Base-by-base conservation (phyloP, 2,329 filamentous ascomycete genomes). In the Talaromyces marneffei region DNA sequence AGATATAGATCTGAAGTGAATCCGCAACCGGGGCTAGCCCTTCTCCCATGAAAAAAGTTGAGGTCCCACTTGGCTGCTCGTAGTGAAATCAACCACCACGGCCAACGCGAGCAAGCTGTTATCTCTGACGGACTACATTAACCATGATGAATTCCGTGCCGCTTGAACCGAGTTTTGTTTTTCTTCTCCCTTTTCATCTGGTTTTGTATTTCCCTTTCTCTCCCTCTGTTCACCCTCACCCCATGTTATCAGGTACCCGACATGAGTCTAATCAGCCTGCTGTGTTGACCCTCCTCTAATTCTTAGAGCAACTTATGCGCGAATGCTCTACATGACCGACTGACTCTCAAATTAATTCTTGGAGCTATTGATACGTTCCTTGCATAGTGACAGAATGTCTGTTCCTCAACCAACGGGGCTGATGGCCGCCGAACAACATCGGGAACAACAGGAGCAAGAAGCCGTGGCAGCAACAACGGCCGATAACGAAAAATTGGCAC, bases 371-470 rank as follows among this genome's bases (percentile, higher is more conserved):
- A 33, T 52, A 35, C 52, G 35, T 10, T 39, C 10, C 33, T 40
- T 25, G 16, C 33, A 10, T 27, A 10, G 10, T 27, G 20, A 8
- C 16, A n/a, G 52, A 29, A 59, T 52, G 57, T 20, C 57, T 23
- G 25, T 23, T 5, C 5, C 44, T 39, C 44, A 40, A 59, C n/a
- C 57, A 7, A 25, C 44, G 54, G 44, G 25, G 23, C 12, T 48
- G 53, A 50, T 33, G n/a, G n/a, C 59, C 33, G 20, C 33, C 23
- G 57, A 59, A 59, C 20, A 48, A 18, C 25, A 54, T 29, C 54
- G 54, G 27, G 60, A 52, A 33, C 35, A 57, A 18, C 33, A 57
- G 8, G 23, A 39, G 5, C 35, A 42, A 23, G 27, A 39, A 57
- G 33, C 53, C 16, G 18, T 7, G 7, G 37, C 27, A 37, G 35